These are phyloP conservation scores for Isabelozyma rhagii DNA, from an alignment of 805 yeast species.

Conservation along the genomic window DNA sequence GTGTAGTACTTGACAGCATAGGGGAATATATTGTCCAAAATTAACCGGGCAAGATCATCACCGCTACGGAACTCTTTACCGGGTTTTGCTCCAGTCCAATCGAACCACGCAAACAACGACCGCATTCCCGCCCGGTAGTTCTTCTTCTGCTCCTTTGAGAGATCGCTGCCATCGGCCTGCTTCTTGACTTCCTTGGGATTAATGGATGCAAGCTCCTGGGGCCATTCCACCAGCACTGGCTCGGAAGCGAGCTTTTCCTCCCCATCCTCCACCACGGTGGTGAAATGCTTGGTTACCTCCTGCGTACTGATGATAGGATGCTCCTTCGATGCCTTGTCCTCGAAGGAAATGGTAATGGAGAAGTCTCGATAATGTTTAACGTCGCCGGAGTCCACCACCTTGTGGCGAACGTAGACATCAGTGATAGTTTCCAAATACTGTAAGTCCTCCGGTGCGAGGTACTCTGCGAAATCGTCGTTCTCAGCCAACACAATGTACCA, in stretches of 20 bases:
- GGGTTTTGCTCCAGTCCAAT: conserved; percentile 77
- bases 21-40: conserved; percentile 80
- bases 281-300: conserved; percentile 58
- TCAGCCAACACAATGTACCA: conserved; percentile 88
- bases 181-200: conserved; percentile 53
- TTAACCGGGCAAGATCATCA: conserved; percentile 67
- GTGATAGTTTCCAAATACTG: conserved; percentile 65
- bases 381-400: conserved; percentile 28
- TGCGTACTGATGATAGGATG: conserved; percentile 48
- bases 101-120: conserved; percentile 83
- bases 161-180: conserved; percentile 25
- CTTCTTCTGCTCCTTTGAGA: conserved; percentile 53
- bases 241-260: conserved; percentile 55
- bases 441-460: conserved; percentile 70
- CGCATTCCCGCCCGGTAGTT: conserved; percentile 70
- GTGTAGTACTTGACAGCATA: conserved; percentile 81
- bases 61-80: conserved; percentile 79
- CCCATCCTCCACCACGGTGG: conserved; percentile 46
- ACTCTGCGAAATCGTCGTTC: conserved; percentile 82
- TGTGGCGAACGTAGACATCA: conserved; percentile 61
- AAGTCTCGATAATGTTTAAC: conserved; percentile 51
- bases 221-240: conserved; percentile 65
- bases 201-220: conserved; percentile 51
- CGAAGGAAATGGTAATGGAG: conserved; percentile 56
- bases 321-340: conserved; percentile 35